Base-by-base conservation (phyloP, 805 yeast genomes). In the Candida pseudoglaebosa region DNA sequence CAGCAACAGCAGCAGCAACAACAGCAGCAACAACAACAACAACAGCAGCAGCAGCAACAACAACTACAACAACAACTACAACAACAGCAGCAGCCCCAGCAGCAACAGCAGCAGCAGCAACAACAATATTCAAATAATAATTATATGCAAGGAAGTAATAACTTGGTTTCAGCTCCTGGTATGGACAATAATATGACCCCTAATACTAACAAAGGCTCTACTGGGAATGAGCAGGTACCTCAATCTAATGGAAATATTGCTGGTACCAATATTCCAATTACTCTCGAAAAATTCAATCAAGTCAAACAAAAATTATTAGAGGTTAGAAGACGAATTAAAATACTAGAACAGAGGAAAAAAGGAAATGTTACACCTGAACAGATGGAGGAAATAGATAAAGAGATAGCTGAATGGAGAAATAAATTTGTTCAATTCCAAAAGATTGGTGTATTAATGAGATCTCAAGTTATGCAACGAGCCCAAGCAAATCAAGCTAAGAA, bases 351-450 rank as follows among this genome's bases (percentile, higher is more conserved):
- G 5, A 67, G 71, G 28, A 75, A 74, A 43, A 61, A 59, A 14
- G 67, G 70, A 8, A 62, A 60, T 20, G 47, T 75, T 15, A 57
- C 75, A 3, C 69, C 74, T 2, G 78, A 71, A 5, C 73, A 71
- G 37, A 41, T 69, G 28, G 56, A 67, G 4, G 64, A 64, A 30
- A 59, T 73, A n/a, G 65, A 66, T 10, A 69, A 67, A 37, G 79
- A 78, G 50, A 75, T 78, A 44, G 59, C 62, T 14, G 73, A 73
- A 28, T 52, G 75, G 46, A 71, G 63, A 41, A 61, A 58, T 24
- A 71, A 75, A 39, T 69, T 70, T 45, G 68, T 70, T 16, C 73
- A 72, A 34, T 77, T 73, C 47, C 75, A 72, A 42, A 69, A 70
- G 40, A 69, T 72, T 35, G 81, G 80, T 1, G 53, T 65, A 22